Percentiles rank a stretch among this genome's conserved stretches.
These are phyloP conservation scores for Pythium vanterpoolii DNA, from an alignment of 352 stramenopile species.

Conservation along the genomic window DNA sequence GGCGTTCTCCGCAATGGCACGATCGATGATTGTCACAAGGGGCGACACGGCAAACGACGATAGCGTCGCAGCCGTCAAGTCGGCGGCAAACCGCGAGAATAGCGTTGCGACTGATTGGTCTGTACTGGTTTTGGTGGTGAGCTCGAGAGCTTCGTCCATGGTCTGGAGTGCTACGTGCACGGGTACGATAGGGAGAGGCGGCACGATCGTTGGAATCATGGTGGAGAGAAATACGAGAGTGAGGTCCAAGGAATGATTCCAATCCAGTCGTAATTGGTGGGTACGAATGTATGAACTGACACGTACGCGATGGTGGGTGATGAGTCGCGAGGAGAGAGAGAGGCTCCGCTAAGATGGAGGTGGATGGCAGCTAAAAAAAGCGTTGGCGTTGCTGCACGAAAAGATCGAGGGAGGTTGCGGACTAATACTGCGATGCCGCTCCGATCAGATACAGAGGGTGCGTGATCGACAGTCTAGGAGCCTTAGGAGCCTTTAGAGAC, in stretches of 20 bases:
- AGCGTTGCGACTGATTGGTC: conserved; percentile 13
- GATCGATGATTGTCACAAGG: conserved; percentile 49
- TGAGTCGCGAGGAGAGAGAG: not conserved
- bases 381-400: not conserved
- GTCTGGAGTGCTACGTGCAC: conserved; percentile 18
- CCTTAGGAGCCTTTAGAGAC: too few relatives aligned
- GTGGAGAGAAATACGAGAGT: conserved; percentile 2
- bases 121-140: conserved; percentile 3
- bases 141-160: conserved; percentile 24
- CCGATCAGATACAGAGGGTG: conserved; percentile 4
- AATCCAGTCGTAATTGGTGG: too few relatives aligned
- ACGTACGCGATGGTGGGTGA: not conserved
- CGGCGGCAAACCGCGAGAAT: conserved; percentile 24
- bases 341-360: not conserved
- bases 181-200: conserved; percentile 13
- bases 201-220: conserved; percentile 23
- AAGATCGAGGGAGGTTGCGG: not conserved
- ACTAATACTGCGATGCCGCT: not conserved
- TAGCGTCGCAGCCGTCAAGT: conserved; percentile 23
- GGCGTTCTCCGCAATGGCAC: conserved; percentile 51
- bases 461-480: not conserved
- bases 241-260: not conserved
- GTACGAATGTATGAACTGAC: not conserved
- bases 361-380: not conserved
- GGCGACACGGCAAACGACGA: conserved; percentile 38